A percentile compares a stretch with the other conserved stretches of the same genome.
Conservation (phyloP, 768 basidiomycete genomes). For the Phallus indusiatus region DNA sequence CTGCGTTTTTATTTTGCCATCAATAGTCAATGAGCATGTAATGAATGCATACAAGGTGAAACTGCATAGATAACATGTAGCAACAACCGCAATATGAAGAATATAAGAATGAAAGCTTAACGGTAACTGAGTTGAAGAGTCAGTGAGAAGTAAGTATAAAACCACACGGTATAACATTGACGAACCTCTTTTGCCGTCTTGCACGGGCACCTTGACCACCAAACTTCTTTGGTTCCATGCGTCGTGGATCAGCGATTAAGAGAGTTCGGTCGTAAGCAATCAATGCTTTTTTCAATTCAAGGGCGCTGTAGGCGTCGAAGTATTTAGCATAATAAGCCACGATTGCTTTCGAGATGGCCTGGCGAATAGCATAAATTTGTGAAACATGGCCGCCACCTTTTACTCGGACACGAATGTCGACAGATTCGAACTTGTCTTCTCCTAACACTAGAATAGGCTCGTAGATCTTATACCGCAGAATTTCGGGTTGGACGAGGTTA, state of each 20-base stretch:
- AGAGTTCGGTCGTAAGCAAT: conserved; percentile 91
- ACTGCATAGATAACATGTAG: neutral
- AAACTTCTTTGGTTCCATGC: conserved; percentile 99
- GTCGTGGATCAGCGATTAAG: conserved; percentile 88
- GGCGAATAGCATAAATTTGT: conserved; percentile 97
- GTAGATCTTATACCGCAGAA: conserved; percentile 97
- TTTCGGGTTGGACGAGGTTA: conserved; percentile 88
- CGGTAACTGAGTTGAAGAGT: conserved; percentile 58
- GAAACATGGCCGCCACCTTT: conserved; percentile 99
- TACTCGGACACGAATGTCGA: conserved; percentile 96
- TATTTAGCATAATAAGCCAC: conserved; percentile 99
- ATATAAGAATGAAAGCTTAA: conserved; percentile 35
- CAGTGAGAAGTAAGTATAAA: conserved; percentile 5
- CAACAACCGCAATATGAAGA: conserved; percentile 22
- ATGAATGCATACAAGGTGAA: neutral
- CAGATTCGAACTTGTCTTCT: conserved; percentile 72
- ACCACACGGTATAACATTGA: conserved; percentile 1
- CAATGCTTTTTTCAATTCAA: conserved; percentile 97
- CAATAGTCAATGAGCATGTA: neutral
- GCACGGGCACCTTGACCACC: conserved; percentile 98
- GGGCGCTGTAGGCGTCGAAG: conserved; percentile 91
- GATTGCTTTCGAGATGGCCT: conserved; percentile 95
- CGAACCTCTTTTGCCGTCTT: conserved; percentile 93
- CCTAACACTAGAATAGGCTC: conserved; percentile 93
- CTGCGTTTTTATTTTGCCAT: too few relatives aligned